phyloP scores from a whole-genome alignment of 2,329 filamentous ascomycete species.

The Aureobasidium namibiae region DNA sequence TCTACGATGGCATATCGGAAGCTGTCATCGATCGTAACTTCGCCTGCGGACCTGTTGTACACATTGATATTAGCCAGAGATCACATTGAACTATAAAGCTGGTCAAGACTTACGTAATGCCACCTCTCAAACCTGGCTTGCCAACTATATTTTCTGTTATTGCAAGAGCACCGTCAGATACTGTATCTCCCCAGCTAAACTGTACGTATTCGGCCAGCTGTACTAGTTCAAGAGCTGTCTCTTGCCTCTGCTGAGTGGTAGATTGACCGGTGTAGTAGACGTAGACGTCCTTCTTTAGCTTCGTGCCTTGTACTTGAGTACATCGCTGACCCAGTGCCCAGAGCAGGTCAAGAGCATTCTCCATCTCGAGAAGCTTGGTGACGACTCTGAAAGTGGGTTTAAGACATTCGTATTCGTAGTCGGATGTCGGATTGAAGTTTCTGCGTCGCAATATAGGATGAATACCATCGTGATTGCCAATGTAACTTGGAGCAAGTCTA shows the following conservation, averaged over 20 bases:
- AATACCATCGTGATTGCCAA: neutral
- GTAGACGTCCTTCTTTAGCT: neutral
- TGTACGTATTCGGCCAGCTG: neutral
- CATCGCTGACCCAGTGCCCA: neutral
- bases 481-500: neutral
- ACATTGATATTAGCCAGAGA: neutral
- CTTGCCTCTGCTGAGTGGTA: neutral
- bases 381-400: neutral
- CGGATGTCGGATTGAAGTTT: neutral
- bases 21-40: neutral
- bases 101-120: neutral
- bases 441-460: neutral
- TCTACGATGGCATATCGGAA: neutral
- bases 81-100: neutral
- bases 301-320: neutral
- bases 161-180: neutral
- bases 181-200: neutral
- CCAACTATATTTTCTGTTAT: too few relatives aligned
- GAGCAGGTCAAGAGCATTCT: neutral
- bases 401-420: neutral
- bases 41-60: neutral
- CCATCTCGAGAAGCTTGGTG: neutral
- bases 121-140: neutral
- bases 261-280: neutral
- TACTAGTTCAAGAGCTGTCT: neutral